These are phyloP conservation scores for Aspergillus sojae DNA, from an alignment of 2,329 filamentous ascomycete genomes.

Conservation along the genomic window DNA sequence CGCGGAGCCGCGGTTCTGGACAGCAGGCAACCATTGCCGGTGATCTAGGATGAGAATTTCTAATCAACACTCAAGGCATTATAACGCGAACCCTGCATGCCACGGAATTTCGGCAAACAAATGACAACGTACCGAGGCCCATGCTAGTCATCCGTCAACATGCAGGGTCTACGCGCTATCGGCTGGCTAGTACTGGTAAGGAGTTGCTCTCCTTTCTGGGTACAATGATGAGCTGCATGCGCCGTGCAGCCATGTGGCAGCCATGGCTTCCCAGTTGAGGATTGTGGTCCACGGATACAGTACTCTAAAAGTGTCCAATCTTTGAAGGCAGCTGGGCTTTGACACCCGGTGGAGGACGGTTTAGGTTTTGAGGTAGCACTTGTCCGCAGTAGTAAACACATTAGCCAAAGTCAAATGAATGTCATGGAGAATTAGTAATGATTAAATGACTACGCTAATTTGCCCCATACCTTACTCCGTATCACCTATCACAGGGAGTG, in stretches of 20 bases:
- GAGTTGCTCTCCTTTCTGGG: background rate
- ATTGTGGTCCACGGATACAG: background rate
- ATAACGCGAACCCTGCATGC: background rate
- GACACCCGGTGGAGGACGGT: background rate
- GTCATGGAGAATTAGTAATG: constrained; percentile 2
- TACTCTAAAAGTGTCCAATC: background rate
- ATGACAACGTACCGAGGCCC: background rate
- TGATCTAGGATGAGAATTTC: background rate
- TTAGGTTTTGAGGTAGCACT: background rate
- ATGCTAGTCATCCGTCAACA: background rate
- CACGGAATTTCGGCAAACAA: background rate
- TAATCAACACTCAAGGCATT: background rate
- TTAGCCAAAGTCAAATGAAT: constrained; percentile 1
- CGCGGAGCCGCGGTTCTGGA: background rate
- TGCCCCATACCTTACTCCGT: background rate
- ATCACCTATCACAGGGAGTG: background rate
- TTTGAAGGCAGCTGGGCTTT: background rate
- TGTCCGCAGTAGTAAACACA: background rate
- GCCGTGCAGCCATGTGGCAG: background rate
- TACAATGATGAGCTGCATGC: background rate
- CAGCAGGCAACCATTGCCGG: background rate
- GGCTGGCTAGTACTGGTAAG: background rate
- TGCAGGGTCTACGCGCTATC: background rate
- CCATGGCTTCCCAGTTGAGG: background rate
- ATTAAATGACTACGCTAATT: background rate